Conservation (phyloP, 441 rosid genomes). For the Aquilaria agallochum region DNA sequence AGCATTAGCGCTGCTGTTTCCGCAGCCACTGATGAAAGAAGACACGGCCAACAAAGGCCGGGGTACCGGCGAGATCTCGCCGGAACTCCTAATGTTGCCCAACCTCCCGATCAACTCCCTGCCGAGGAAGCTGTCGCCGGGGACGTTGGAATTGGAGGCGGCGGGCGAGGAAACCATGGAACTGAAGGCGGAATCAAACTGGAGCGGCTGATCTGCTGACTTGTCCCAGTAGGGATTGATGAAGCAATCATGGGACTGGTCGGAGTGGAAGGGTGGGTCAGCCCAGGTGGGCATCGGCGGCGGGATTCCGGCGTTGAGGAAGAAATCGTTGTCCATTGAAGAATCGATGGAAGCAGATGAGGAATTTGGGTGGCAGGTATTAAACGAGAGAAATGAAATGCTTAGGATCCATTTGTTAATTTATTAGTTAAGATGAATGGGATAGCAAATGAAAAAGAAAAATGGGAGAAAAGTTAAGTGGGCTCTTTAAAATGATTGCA, state of each 20-base stretch:
- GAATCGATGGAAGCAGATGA: not conserved
- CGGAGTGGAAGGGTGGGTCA: conserved; percentile 21
- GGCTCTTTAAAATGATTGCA: conserved; percentile 25
- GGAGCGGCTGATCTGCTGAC: conserved; percentile 33
- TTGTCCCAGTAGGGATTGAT: conserved; percentile 29
- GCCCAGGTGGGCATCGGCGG: conserved; percentile 35
- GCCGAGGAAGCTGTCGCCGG: conserved; percentile 35
- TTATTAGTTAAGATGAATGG: not conserved
- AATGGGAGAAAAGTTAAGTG: not conserved
- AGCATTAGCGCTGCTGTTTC: conserved; percentile 27
- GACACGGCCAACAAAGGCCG: conserved; percentile 21
- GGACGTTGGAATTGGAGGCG: conserved; percentile 36
- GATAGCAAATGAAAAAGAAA: conserved; percentile 11
- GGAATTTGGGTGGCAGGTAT: conserved; percentile 1
- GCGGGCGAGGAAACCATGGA: conserved; percentile 53
- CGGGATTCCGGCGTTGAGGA: conserved; percentile 24
- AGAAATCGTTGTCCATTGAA: conserved; percentile 60
- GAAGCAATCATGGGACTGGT: conserved; percentile 28
- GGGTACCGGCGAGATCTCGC: conserved; percentile 39
- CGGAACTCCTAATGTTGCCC: conserved; percentile 39
- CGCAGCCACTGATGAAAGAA: conserved; percentile 16
- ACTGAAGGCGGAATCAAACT: conserved; percentile 42
- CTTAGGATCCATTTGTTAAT: not conserved
- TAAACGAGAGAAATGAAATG: too few species aligned
- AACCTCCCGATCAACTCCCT: conserved; percentile 54